Percentiles rank a stretch among this genome's conserved stretches.
These are phyloP conservation scores for Alternaria brassicicola DNA, from an alignment of 2,329 filamentous ascomycete genomes.

Conservation along the genomic window DNA sequence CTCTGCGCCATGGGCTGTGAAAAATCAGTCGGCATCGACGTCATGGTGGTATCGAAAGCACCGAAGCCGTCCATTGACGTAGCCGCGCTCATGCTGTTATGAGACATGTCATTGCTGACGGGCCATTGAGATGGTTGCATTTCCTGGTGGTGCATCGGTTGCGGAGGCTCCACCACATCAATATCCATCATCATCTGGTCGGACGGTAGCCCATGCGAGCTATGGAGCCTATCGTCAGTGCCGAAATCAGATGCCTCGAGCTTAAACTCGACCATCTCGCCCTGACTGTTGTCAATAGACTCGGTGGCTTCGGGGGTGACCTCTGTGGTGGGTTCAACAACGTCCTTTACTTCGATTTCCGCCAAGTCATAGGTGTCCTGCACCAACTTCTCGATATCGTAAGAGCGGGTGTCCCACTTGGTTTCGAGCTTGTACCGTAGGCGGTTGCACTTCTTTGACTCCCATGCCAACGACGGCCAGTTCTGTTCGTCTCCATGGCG, in stretches of 20 bases:
- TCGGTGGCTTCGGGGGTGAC: slow-evolving; percentile 34
- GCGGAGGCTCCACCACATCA: slow-evolving; percentile 41
- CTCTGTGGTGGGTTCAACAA: slow-evolving; percentile 32
- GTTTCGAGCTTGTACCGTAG: slow-evolving; percentile 70
- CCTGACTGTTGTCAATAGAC: slow-evolving; percentile 32
- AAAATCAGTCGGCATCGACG: slow-evolving; percentile 40
- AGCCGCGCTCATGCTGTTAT: slow-evolving; percentile 35
- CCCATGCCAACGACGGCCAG: slow-evolving; percentile 59
- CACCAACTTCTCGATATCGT: slow-evolving; percentile 63
- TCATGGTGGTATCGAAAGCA: slow-evolving; percentile 39
- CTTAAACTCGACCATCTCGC: slow-evolving; percentile 46
- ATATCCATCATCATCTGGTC: slow-evolving; percentile 47
- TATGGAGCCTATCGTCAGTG: slow-evolving; percentile 34
- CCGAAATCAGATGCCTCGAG: slow-evolving; percentile 42
- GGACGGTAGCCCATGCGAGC: slow-evolving; percentile 39
- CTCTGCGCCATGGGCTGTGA: slow-evolving; percentile 41
- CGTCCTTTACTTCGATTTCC: slow-evolving; percentile 41
- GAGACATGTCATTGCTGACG: slow-evolving; percentile 42
- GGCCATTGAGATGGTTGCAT: slow-evolving; percentile 43
- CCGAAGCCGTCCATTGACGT: slow-evolving; percentile 38
- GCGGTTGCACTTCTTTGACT: slow-evolving; percentile 67
- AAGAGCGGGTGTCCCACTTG: slow-evolving; percentile 61
- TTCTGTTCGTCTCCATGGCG: slow-evolving; percentile 62
- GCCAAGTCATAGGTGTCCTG: slow-evolving; percentile 64
- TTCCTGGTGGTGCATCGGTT: slow-evolving; percentile 38